phyloP scores from a whole-genome alignment of 1,284 basidiomycete species.

The Microbotryomycetes sp. region DNA sequence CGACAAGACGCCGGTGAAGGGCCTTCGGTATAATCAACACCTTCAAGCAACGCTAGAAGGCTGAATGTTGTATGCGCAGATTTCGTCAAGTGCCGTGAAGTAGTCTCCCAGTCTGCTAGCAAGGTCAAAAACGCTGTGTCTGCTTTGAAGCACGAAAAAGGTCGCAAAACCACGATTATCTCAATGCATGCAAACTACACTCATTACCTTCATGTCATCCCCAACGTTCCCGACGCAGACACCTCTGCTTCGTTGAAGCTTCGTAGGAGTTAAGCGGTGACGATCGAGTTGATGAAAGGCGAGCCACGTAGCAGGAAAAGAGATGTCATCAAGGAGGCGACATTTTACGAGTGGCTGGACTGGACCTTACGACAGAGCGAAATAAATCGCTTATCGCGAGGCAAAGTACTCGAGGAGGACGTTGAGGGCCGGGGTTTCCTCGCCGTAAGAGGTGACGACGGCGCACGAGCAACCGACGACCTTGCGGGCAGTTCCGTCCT shows the following conservation, averaged over 20 bases:
- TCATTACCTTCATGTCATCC: background rate
- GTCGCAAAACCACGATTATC: too few species aligned
- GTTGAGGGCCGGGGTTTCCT: slow-evolving; percentile 90
- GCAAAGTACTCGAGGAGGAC: slow-evolving; percentile 97
- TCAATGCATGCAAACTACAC: too few species aligned
- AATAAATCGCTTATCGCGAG: slow-evolving; percentile 54
- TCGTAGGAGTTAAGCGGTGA: background rate
- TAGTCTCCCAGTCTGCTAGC: too few species aligned
- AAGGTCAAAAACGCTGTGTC: too few species aligned
- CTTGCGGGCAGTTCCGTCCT: slow-evolving; percentile 97
- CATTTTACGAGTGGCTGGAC: too few species aligned
- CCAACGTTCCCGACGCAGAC: too few species aligned
- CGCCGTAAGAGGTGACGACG: slow-evolving; percentile 96
- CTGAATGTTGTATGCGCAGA: too few species aligned
- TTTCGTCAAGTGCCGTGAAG: too few species aligned
- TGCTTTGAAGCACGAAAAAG: too few species aligned
- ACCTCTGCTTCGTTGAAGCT: background rate
- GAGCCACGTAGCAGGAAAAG: background rate
- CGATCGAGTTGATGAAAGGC: background rate
- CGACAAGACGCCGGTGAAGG: background rate
- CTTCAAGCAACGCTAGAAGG: background rate
- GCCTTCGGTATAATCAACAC: background rate
- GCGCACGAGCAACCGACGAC: slow-evolving; percentile 94
- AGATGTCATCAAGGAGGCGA: too few species aligned
- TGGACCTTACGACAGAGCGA: background rate